Percentiles rank a stretch among this genome's conserved stretches.
phyloP scores from a whole-genome alignment of 331 rosid genomes.

The Quercus tomentella region DNA sequence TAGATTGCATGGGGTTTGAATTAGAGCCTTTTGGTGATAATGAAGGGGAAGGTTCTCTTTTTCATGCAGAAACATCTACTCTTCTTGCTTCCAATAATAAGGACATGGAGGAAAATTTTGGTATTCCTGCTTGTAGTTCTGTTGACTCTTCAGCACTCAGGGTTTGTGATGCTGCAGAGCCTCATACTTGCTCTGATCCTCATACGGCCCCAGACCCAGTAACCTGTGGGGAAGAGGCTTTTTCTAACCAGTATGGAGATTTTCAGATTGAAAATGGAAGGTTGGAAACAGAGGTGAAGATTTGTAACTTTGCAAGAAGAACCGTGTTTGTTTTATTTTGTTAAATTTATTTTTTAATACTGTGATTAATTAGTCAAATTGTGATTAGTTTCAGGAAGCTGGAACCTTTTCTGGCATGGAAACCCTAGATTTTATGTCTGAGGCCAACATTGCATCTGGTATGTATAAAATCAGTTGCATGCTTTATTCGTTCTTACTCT shows the following conservation, averaged over 20 bases:
- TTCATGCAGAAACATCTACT: constrained; percentile 27
- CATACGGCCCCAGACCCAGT: constrained; percentile 27
- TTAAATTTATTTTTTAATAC: no score
- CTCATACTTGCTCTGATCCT: constrained; percentile 28
- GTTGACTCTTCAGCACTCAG: constrained; percentile 19
- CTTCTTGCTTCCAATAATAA: constrained; percentile 22
- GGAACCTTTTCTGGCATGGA: constrained; percentile 20
- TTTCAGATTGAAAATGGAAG: constrained; percentile 28
- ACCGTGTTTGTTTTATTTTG: background rate
- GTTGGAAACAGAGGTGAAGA: constrained; percentile 56
- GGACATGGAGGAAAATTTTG: constrained; percentile 27
- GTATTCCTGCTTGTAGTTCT: constrained; percentile 21
- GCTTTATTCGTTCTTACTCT: background rate
- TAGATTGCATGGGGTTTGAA: constrained; percentile 2
- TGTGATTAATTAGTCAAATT: background rate
- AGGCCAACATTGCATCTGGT: constrained; percentile 23
- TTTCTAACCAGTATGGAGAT: constrained; percentile 23
- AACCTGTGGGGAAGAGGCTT: constrained; percentile 24
- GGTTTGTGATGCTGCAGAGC: constrained; percentile 30
- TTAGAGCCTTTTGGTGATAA: constrained; percentile 41
- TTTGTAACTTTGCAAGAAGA: background rate
- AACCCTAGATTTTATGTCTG: constrained; percentile 8
- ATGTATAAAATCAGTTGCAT: constrained; percentile 1
- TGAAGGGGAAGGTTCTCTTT: constrained; percentile 17
- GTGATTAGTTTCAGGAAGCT: constrained; percentile 40